Evolutionary conservation across 106 monocot genomes (phyloP).

Genomic region (Allium sativum): DNA sequence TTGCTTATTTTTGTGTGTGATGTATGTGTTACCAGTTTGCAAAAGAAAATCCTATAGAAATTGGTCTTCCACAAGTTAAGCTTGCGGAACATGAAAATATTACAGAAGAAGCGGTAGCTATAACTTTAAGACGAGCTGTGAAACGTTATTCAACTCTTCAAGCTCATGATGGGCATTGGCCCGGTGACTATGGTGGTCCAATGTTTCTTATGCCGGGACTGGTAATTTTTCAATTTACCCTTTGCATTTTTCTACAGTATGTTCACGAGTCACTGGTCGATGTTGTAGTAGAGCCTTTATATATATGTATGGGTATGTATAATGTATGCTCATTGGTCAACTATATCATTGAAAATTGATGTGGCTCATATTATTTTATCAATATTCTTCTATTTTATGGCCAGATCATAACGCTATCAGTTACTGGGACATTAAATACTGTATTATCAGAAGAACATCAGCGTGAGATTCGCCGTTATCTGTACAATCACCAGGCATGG

Average conservation of each 20-base stretch:
- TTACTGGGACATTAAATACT: slow-evolving; percentile 44
- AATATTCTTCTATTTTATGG: not conserved
- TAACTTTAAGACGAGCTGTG: slow-evolving; percentile 48
- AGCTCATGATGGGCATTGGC: slow-evolving; percentile 87
- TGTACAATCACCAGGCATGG: slow-evolving; percentile 70
- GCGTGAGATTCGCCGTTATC: slow-evolving; percentile 60
- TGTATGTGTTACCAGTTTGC: slow-evolving; percentile 43
- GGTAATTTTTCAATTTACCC: slow-evolving; percentile 19
- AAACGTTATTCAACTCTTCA: slow-evolving; percentile 55
- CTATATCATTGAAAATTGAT: too few species aligned
- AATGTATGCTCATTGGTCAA: too few species aligned
- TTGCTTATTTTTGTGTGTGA: too few species aligned
- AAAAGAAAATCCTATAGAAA: slow-evolving; percentile 47
- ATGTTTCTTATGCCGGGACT: slow-evolving; percentile 80
- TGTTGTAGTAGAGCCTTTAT: too few species aligned
- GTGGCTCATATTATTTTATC: too few species aligned
- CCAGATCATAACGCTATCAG: slow-evolving; percentile 34
- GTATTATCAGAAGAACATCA: slow-evolving; percentile 52
- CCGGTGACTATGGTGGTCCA: slow-evolving; percentile 85
- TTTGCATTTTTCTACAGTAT: too few species aligned
- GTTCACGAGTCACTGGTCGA: too few species aligned
- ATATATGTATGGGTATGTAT: too few species aligned
- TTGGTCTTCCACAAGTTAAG: slow-evolving; percentile 28
- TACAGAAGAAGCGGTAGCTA: slow-evolving; percentile 49
- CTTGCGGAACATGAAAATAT: slow-evolving; percentile 49